Evolutionary conservation across 169 alveolate genomes (phyloP).

Genomic region (Perkinsus chesapeaki): DNA sequence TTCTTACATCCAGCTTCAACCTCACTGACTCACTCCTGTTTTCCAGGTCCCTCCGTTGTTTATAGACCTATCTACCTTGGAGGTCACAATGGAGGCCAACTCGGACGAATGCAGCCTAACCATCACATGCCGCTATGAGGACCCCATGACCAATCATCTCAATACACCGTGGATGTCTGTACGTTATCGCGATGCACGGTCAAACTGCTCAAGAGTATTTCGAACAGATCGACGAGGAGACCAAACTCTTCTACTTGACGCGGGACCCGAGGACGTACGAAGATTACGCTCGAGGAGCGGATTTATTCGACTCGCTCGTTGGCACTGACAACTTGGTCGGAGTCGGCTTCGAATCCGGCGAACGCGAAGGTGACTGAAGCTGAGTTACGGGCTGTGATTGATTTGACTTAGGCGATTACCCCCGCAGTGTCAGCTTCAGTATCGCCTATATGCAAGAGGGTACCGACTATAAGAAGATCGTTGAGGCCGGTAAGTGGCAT

Average conservation of each 20-base stretch:
- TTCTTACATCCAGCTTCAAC: no score
- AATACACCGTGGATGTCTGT: background rate
- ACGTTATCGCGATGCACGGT: background rate
- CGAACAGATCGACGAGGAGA: conserved; percentile 16
- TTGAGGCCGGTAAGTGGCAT: background rate
- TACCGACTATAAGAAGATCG: background rate
- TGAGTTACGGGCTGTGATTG: background rate
- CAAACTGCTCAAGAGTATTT: no score
- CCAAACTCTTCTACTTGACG: conserved; percentile 10
- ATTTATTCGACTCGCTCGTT: background rate
- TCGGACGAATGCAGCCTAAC: conserved; percentile 7
- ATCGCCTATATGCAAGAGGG: conserved; percentile 1
- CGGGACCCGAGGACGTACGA: background rate
- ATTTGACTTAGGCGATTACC: background rate
- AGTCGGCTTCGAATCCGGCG: background rate
- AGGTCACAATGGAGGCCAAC: conserved; percentile 6
- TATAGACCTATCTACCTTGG: conserved; percentile 2
- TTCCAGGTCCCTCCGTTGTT: conserved; percentile 1
- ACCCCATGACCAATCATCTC: background rate
- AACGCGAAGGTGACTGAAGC: background rate
- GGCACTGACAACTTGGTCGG: conserved; percentile 15
- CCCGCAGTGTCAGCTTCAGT: conserved; percentile 7
- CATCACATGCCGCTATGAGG: conserved; percentile 9
- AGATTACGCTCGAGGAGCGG: background rate
- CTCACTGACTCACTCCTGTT: no score